phyloP scores from a whole-genome alignment of 2,329 filamentous ascomycete species.

The Colletotrichum sp. region DNA sequence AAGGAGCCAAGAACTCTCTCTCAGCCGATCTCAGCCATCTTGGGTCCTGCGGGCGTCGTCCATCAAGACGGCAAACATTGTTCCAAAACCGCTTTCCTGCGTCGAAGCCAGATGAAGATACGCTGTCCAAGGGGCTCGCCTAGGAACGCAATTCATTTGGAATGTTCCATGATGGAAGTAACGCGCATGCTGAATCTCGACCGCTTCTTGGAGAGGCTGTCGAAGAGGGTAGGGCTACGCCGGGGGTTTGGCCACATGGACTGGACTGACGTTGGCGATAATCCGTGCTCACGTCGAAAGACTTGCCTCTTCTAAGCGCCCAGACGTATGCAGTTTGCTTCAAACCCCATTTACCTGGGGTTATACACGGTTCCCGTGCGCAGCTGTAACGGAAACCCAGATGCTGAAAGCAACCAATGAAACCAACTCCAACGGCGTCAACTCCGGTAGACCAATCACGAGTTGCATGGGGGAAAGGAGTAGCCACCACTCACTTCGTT shows the following conservation, averaged over 20 bases:
- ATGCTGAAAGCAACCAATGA: neutral
- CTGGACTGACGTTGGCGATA: neutral
- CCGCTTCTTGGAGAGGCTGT: neutral
- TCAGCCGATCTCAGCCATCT: neutral
- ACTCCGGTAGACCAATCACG: neutral
- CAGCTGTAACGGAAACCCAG: neutral
- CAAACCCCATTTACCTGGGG: neutral
- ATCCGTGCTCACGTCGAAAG: neutral
- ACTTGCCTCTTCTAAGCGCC: neutral
- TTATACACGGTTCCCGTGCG: neutral
- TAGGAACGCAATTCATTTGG: neutral
- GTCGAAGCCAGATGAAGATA: neutral
- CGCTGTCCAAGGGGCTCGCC: neutral
- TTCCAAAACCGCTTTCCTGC: neutral
- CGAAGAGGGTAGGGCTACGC: too few species aligned
- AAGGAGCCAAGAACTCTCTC: neutral
- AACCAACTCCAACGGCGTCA: neutral
- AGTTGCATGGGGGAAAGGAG: neutral
- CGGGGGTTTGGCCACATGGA: neutral
- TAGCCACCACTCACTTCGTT: neutral
- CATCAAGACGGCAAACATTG: neutral
- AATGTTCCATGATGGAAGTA: neutral
- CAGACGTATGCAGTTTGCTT: neutral
- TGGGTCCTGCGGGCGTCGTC: neutral
- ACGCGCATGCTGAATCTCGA: neutral